Percentiles rank a stretch among this genome's conserved stretches.
Conservation (phyloP, 495 filamentous ascomycete genomes). For the Penicillium macrosclerotiorum region DNA sequence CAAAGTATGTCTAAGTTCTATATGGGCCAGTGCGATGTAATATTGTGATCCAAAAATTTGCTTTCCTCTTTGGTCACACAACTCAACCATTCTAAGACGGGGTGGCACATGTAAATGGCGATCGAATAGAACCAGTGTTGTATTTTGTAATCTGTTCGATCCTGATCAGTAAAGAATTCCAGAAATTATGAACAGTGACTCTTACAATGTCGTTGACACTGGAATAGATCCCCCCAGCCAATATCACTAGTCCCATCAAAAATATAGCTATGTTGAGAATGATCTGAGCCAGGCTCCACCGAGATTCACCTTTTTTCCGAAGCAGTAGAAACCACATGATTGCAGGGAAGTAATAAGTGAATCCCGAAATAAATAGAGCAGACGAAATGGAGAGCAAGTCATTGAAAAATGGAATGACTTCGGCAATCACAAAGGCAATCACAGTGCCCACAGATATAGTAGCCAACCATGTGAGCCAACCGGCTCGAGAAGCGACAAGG, state of each 20-base stretch:
- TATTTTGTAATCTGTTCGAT: no score
- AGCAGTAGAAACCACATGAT: slow-evolving; percentile 62
- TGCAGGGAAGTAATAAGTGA: slow-evolving; percentile 37
- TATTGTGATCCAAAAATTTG: no score
- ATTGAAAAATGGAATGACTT: slow-evolving; percentile 67
- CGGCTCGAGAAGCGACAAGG: slow-evolving; percentile 55
- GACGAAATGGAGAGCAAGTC: slow-evolving; percentile 58
- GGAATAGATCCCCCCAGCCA: slow-evolving; percentile 56
- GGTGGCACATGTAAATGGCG: no score
- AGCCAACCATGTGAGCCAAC: slow-evolving; percentile 56
- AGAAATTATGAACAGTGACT: no score
- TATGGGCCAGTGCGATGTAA: no score
- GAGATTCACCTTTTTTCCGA: slow-evolving; percentile 33
- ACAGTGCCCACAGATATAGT: slow-evolving; percentile 53
- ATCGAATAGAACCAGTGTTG: no score
- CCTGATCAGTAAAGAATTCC: no score
- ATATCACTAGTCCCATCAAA: slow-evolving; percentile 44
- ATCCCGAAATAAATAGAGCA: slow-evolving; percentile 33
- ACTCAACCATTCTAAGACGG: no score
- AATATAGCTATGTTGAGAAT: slow-evolving; percentile 20
- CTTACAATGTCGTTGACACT: slow-evolving; percentile 57
- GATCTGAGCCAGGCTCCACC: slow-evolving; percentile 21
- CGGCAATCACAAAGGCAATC: slow-evolving; percentile 63
- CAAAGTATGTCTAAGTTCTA: no score
- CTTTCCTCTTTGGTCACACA: no score